phyloP scores from a whole-genome alignment of 2,329 filamentous ascomycete genomes.

The Sclerotinia trifoliorum region DNA sequence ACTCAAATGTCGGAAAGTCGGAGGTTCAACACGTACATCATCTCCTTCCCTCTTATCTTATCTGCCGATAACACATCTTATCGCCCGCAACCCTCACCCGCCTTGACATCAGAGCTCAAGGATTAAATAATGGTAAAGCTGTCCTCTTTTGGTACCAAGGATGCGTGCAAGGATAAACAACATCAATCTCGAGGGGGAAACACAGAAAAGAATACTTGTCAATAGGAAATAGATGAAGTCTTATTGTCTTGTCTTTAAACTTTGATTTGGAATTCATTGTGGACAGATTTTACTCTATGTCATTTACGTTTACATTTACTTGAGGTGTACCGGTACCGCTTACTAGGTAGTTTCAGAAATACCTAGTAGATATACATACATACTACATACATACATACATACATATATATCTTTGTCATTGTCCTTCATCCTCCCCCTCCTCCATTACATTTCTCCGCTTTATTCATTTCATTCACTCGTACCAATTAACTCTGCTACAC shows the following conservation, averaged over 20 bases:
- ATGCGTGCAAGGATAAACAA: constrained; percentile 16
- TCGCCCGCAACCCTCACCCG: background rate
- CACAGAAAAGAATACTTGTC: constrained; percentile 9
- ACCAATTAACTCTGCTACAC: constrained; percentile 29
- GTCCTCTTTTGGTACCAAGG: constrained; percentile 19
- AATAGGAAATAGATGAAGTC: background rate
- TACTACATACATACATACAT: too few relatives aligned
- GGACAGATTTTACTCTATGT: constrained; percentile 38
- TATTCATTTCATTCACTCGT: constrained; percentile 33
- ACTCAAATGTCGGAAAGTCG: background rate
- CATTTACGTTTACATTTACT: background rate
- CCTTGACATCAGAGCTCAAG: background rate
- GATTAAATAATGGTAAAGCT: constrained; percentile 13
- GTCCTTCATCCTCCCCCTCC: constrained; percentile 16
- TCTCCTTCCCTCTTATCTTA: background rate
- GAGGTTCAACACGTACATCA: background rate
- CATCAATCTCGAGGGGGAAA: background rate
- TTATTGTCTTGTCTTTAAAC: background rate
- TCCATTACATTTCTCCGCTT: constrained; percentile 15
- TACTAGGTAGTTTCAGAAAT: constrained; percentile 30
- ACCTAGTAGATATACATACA: too few relatives aligned
- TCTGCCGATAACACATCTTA: constrained; percentile 18
- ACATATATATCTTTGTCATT: constrained; percentile 17
- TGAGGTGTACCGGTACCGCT: constrained; percentile 16
- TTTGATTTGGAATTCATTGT: constrained; percentile 25